Evolutionary conservation across 106 monocot species (phyloP).

Genomic region (Platanthera zijinensis): DNA sequence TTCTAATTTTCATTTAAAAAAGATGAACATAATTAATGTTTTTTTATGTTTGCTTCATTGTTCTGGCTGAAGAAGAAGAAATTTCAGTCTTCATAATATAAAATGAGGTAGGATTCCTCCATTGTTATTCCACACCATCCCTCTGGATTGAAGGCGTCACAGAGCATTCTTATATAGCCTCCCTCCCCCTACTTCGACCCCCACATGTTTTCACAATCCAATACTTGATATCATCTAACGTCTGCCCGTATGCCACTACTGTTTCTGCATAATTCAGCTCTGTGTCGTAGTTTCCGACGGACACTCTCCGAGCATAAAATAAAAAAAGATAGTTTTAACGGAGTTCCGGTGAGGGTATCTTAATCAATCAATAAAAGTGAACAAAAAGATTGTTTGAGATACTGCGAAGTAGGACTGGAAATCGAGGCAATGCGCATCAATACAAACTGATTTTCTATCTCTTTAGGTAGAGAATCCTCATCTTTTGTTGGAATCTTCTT

Average conservation of each 20-base stretch:
- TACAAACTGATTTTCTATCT: no score
- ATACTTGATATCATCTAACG: constrained; percentile 31
- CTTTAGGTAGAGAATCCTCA: no score
- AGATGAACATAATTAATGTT: no score
- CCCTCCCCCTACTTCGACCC: constrained; percentile 50
- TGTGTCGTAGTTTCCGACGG: constrained; percentile 32
- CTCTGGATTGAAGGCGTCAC: not conserved
- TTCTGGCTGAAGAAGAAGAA: no score
- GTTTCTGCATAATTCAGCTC: constrained; percentile 41
- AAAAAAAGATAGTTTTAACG: not conserved
- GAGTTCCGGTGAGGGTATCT: not conserved
- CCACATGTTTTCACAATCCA: constrained; percentile 70
- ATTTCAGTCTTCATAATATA: not conserved
- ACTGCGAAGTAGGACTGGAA: no score
- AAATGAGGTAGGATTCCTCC: constrained; percentile 36
- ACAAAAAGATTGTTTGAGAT: no score
- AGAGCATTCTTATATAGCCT: constrained; percentile 45
- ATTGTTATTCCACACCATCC: constrained; percentile 47
- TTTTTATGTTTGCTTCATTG: no score
- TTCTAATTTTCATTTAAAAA: no score
- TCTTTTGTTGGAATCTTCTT: no score
- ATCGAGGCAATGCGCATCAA: no score
- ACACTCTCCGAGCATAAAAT: constrained; percentile 23
- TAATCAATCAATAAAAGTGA: not conserved
- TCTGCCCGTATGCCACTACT: constrained; percentile 29